Conservation (phyloP, 305 asterid species). For the Ajuga reptans region DNA sequence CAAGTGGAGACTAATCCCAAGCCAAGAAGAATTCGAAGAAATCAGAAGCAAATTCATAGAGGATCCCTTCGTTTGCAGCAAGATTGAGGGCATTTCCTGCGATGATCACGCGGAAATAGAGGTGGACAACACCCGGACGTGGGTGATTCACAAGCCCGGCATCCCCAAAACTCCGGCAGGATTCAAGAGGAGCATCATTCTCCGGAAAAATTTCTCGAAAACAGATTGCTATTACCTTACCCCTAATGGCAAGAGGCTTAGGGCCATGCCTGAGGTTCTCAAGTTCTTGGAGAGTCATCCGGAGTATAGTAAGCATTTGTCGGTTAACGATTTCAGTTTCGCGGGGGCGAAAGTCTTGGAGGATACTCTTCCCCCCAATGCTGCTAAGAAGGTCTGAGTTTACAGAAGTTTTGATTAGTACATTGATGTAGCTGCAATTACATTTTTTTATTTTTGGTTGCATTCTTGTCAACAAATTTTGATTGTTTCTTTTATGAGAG, state of each 20-base stretch:
- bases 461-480: not conserved
- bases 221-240: conserved; percentile 43
- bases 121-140: conserved; percentile 32
- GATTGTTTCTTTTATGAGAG: not conserved
- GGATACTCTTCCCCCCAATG: conserved; percentile 27
- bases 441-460: not conserved
- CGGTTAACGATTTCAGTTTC: conserved; percentile 42
- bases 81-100: conserved; percentile 30
- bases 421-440: not conserved
- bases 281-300: conserved; percentile 39
- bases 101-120: conserved; percentile 43
- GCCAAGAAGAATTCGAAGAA: conserved; percentile 54
- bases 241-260: conserved; percentile 37
- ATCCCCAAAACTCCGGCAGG: conserved; percentile 49
- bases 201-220: conserved; percentile 35
- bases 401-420: not conserved
- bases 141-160: conserved; percentile 59
- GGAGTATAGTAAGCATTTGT: conserved; percentile 19
- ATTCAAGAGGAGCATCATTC: conserved; percentile 34
- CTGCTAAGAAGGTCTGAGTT: not conserved
- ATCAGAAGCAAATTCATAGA: conserved; percentile 40
- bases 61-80: conserved; percentile 47
- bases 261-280: conserved; percentile 35
- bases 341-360: conserved; percentile 36
- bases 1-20: conserved; percentile 54